Conservation (phyloP, 2,329 filamentous ascomycete genomes). For the Sclerotinia trifoliorum region DNA sequence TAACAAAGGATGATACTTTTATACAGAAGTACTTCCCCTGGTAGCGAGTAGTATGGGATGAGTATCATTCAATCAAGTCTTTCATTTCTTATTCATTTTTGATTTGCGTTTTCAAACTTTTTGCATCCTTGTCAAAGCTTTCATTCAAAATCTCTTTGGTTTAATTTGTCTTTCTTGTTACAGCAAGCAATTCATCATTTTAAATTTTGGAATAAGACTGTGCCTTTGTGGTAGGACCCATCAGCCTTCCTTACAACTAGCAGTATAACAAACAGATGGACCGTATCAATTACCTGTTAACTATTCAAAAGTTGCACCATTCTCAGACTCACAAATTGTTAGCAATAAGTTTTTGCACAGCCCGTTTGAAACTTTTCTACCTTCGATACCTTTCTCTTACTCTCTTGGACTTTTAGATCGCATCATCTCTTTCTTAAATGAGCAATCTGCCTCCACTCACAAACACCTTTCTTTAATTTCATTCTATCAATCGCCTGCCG, state of each 20-base stretch:
- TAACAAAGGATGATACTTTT: too few species aligned
- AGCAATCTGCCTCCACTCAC: neutral
- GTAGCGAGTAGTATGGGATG: neutral
- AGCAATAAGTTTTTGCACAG: neutral
- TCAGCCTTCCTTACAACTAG: too few species aligned
- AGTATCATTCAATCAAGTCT: neutral
- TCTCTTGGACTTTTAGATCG: neutral
- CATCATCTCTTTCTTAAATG: neutral
- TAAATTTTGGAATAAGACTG: too few species aligned
- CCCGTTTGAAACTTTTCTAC: neutral
- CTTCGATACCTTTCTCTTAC: neutral
- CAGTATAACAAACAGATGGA: too few species aligned
- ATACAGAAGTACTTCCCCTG: too few species aligned
- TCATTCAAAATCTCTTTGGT: too few species aligned
- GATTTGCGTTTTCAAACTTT: neutral
- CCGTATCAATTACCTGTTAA: too few species aligned
- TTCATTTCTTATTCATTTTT: neutral
- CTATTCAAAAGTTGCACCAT: too few species aligned
- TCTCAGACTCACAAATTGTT: too few species aligned
- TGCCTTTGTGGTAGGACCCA: too few species aligned
- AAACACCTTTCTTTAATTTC: neutral
- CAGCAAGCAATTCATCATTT: too few species aligned
- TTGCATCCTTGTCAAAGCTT: neutral
- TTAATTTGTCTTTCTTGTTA: too few species aligned
- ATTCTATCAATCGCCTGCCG: accelerated